Conservation (phyloP, 306 rosid species). For the Castanea crenata region DNA sequence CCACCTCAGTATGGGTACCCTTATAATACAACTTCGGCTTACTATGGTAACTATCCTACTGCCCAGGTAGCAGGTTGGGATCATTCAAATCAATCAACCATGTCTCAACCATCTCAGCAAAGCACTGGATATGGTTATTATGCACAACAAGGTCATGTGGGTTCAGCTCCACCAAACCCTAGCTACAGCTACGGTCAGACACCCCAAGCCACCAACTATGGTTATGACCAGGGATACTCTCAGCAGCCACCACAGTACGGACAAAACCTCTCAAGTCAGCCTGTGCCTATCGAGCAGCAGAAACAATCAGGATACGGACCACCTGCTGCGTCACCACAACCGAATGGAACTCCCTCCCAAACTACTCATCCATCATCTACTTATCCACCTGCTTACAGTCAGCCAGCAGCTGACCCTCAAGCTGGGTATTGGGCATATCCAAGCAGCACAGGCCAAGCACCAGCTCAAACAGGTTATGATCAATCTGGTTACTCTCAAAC, state of each 20-base stretch:
- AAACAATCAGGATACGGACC: constrained; percentile 32
- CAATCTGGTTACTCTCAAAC: constrained; percentile 41
- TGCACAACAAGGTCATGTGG: constrained; percentile 35
- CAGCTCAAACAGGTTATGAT: constrained; percentile 27
- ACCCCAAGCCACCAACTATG: constrained; percentile 15
- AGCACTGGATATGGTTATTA: constrained; percentile 40
- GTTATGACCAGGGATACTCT: constrained; percentile 41
- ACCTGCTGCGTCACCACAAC: constrained; percentile 22
- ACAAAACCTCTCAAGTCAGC: constrained; percentile 29
- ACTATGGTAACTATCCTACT: constrained; percentile 43
- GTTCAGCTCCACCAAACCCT: constrained; percentile 36
- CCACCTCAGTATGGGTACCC: constrained; percentile 41
- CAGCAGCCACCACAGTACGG: constrained; percentile 41
- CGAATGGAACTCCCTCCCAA: constrained; percentile 28
- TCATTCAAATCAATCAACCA: constrained; percentile 37
- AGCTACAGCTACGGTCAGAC: constrained; percentile 31
- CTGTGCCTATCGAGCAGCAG: constrained; percentile 27
- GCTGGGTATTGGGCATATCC: constrained; percentile 50
- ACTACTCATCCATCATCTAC: constrained; percentile 25
- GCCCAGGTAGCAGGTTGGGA: constrained; percentile 44
- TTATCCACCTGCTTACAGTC: constrained; percentile 26
- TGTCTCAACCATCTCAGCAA: constrained; percentile 38
- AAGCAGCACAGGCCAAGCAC: constrained; percentile 23
- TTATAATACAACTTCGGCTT: constrained; percentile 29
- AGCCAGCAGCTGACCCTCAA: constrained; percentile 23